phyloP scores from a whole-genome alignment of 148 eudicot genomes.

The Euryodendron excelsum region DNA sequence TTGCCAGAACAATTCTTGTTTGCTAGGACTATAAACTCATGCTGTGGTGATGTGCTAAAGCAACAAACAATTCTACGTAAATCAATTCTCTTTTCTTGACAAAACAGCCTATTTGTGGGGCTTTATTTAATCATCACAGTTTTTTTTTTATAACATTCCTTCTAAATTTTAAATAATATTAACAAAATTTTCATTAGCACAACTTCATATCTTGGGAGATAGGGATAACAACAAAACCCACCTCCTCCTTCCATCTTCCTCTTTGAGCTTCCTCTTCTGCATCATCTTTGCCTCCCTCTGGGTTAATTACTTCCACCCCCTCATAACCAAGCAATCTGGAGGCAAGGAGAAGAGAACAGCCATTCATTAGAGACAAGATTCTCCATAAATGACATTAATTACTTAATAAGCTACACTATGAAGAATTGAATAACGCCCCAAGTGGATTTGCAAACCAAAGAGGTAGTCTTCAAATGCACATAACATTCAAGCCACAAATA shows the following conservation, averaged over 20 bases:
- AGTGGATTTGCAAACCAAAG: background rate
- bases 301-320: slow-evolving; percentile 90
- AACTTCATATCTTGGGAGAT: background rate
- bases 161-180: background rate
- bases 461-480: background rate
- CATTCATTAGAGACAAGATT: background rate
- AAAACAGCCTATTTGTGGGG: background rate
- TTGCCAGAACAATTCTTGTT: background rate
- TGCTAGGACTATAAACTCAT: background rate
- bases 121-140: background rate
- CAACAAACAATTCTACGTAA: background rate
- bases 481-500: background rate
- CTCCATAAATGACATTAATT: background rate
- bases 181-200: background rate
- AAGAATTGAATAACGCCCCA: background rate
- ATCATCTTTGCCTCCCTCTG: slow-evolving; percentile 90
- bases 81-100: background rate
- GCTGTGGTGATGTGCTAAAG: background rate
- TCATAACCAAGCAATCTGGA: slow-evolving; percentile 72
- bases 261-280: slow-evolving; percentile 88
- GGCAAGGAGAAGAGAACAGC: slow-evolving; percentile 10
- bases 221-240: slow-evolving; percentile 18
- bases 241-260: slow-evolving; percentile 97
- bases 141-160: background rate
- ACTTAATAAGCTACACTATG: background rate